Conservation (phyloP, 371 early-diverging fungal genomes). For the Capillidium rhysosporum region DNA sequence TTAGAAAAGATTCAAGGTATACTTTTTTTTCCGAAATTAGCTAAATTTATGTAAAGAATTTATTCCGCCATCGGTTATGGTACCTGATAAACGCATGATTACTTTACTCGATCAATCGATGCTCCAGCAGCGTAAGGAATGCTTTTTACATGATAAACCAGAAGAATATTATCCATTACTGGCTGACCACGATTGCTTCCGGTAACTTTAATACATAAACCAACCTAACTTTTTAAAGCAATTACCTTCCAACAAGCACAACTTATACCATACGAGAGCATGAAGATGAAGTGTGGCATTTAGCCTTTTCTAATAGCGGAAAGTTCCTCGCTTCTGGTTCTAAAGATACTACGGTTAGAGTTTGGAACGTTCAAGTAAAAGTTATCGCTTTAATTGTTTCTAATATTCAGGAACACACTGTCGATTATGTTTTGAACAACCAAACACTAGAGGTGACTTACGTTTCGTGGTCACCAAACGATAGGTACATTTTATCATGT, state of each 20-base stretch:
- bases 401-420: too few species aligned
- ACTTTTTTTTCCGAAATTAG: background rate
- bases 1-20: slow-evolving; percentile 43
- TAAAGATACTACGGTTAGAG: slow-evolving; percentile 61
- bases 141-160: slow-evolving; percentile 63
- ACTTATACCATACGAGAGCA: slow-evolving; percentile 53
- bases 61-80: slow-evolving; percentile 64
- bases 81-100: slow-evolving; percentile 63
- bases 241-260: slow-evolving; percentile 27
- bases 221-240: slow-evolving; percentile 10
- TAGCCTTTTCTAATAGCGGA: slow-evolving; percentile 75
- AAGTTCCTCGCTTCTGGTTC: slow-evolving; percentile 74
- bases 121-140: slow-evolving; percentile 44
- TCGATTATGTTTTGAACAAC: slow-evolving; percentile 12
- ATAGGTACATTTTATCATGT: slow-evolving; percentile 46
- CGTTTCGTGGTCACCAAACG: slow-evolving; percentile 83
- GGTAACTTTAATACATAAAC: slow-evolving; percentile 16
- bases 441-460: slow-evolving; percentile 17
- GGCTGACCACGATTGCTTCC: slow-evolving; percentile 54
- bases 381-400: too few species aligned
- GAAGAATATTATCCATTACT: slow-evolving; percentile 36
- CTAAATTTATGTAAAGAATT: slow-evolving; percentile 20
- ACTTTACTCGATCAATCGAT: slow-evolving; percentile 64
- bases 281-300: slow-evolving; percentile 87
- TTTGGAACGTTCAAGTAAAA: slow-evolving; percentile 39